Percentiles rank a stretch among this genome's conserved stretches.
Evolutionary conservation across 2,329 filamentous ascomycete genomes (phyloP).

Genomic region (Calcarisporium arbuscula): DNA sequence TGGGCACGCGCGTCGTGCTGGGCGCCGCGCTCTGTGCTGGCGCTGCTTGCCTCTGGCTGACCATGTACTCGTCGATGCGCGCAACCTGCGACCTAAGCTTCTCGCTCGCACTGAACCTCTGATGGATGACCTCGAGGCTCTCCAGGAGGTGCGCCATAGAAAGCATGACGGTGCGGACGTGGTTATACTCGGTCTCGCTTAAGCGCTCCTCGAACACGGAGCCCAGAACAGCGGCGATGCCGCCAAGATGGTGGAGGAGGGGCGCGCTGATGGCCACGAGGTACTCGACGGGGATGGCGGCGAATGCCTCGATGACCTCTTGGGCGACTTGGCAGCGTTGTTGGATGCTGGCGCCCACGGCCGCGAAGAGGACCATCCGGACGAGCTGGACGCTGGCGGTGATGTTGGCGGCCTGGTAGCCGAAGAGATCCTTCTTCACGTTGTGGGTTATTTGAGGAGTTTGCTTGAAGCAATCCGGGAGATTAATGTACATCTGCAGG

Average conservation of each 20-base stretch:
- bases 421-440: constrained; percentile 21
- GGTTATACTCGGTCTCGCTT: constrained; percentile 19
- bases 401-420: constrained; percentile 31
- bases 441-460: constrained; percentile 18
- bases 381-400: constrained; percentile 25
- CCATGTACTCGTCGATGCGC: constrained; percentile 19
- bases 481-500: constrained; percentile 17
- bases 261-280: constrained; percentile 24
- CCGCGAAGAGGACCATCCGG: constrained; percentile 23
- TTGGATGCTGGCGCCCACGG: constrained; percentile 18
- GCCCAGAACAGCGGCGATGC: constrained; percentile 27
- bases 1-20: background rate
- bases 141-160: constrained; percentile 24
- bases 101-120: constrained; percentile 14
- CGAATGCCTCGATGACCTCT: constrained; percentile 22
- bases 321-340: constrained; percentile 23
- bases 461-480: constrained; percentile 22
- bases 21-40: constrained; percentile 1
- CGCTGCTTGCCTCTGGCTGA: constrained; percentile 8
- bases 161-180: constrained; percentile 21
- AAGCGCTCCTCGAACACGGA: constrained; percentile 25
- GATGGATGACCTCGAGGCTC: constrained; percentile 17
- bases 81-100: constrained; percentile 16
- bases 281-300: constrained; percentile 13
- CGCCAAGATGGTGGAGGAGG: constrained; percentile 24